phyloP scores from a whole-genome alignment of 176 grass and related monocot genomes.

The Cenchrus americanus region DNA sequence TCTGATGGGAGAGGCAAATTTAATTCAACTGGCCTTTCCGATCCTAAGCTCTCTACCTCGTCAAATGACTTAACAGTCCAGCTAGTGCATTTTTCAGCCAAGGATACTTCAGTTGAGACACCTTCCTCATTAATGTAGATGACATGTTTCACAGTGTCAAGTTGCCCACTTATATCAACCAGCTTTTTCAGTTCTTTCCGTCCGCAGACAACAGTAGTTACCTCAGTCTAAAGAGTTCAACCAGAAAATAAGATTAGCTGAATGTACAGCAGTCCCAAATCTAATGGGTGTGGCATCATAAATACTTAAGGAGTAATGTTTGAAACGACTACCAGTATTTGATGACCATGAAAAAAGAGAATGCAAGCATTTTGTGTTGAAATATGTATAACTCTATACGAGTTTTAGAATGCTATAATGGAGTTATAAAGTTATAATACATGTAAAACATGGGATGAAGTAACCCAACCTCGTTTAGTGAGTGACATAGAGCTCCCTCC shows the following conservation, averaged over 20 bases:
- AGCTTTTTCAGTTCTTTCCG: constrained; percentile 92
- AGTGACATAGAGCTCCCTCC: constrained; percentile 87
- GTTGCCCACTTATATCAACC: constrained; percentile 77
- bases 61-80: constrained; percentile 79
- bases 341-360: constrained; percentile 12
- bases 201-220: constrained; percentile 81
- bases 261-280: not conserved
- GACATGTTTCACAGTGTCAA: constrained; percentile 80
- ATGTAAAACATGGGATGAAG: constrained; percentile 25
- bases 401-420: not conserved
- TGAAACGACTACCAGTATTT: constrained; percentile 4
- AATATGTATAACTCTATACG: not conserved
- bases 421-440: not conserved
- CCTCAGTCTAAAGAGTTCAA: constrained; percentile 79
- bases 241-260: constrained; percentile 33
- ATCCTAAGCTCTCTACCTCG: constrained; percentile 75
- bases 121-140: constrained; percentile 86
- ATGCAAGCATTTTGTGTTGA: not conserved
- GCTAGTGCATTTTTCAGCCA: constrained; percentile 68
- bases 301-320: constrained; percentile 16
- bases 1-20: constrained; percentile 71
- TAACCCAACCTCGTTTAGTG: constrained; percentile 83
- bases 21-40: constrained; percentile 61
- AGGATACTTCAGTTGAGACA: constrained; percentile 68
- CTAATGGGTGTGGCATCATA: constrained; percentile 3